Evolutionary conservation across 2,329 filamentous ascomycete species (phyloP), one percentile per base, ranked within the genome.

Genomic region (Aspergillus pseudonomiae): DNA sequence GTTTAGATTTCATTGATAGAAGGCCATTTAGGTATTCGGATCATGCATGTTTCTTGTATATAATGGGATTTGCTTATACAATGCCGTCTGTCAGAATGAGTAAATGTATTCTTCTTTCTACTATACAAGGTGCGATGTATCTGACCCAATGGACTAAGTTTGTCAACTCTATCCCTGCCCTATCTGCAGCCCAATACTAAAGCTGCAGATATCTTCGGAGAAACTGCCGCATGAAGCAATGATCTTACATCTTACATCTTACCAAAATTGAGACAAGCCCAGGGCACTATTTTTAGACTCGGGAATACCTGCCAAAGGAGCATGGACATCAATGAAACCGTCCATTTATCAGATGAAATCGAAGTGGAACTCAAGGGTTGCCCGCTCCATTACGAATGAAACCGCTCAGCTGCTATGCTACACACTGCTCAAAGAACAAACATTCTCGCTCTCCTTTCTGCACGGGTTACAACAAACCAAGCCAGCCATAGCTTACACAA

Each of bases 41-140:
- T 56, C 21, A 48, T 59, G 28, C 53, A 56, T 56, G 45, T 52
- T 43, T 34, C 43, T 57, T 57, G 53, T 61, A 57, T 52, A 57
- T 61, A 61, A 61, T 48, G 53, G 19, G 21, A 41, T 32, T 48
- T 21, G 36, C 1, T 28, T 48, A 54, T 32, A 56, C 34, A 45
- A 45, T 30, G 41, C 36, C 11, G 41, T n/a, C 16, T 34, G 39
- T 30, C 11, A 21, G 48, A 39, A 14, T 26, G 6, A 24, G 41
- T 24, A 16, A 14, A 26, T 43, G 10, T 43, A 11, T 19, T 36
- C 52, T 48, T 59, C 34, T 24, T 28, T 39, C 11, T 54, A 24
- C 10, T 24, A 21, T 54, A 36, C 21, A 12, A 34, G 2, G n/a
- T 2, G 30, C 9, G 36, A 21, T 46, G 11, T 46, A 21, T 5